Evolutionary conservation across 2,329 filamentous ascomycete species (phyloP).

Genomic region (Plenodomus tracheiphilus): DNA sequence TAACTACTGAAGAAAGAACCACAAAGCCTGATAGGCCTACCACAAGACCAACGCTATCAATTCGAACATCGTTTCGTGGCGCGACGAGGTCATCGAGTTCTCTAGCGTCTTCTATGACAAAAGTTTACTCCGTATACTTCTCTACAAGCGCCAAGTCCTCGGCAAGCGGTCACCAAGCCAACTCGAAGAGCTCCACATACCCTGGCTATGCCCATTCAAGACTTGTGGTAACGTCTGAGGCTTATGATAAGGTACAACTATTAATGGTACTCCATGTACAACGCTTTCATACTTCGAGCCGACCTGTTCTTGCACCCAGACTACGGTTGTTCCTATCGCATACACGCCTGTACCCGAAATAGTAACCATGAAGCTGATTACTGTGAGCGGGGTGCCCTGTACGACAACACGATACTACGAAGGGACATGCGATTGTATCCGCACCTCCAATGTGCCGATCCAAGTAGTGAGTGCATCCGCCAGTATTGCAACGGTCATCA

Average conservation of each 20-base stretch:
- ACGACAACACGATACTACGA: conserved; percentile 2
- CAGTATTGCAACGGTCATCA: background rate
- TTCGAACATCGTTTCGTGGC: background rate
- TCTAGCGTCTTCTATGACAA: background rate
- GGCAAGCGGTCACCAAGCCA: background rate
- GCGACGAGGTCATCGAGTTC: background rate
- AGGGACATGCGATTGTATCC: background rate
- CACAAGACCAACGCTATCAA: background rate
- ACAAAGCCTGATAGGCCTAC: background rate
- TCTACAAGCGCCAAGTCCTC: background rate
- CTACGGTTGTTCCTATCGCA: conserved; percentile 2
- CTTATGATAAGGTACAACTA: background rate
- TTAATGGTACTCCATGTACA: conserved; percentile 7
- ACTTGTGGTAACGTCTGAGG: background rate
- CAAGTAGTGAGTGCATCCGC: background rate
- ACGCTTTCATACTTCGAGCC: conserved; percentile 5
- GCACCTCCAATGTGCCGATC: background rate
- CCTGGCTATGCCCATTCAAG: background rate
- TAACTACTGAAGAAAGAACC: background rate
- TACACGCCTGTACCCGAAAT: background rate
- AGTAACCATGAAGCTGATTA: background rate
- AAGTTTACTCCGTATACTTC: background rate
- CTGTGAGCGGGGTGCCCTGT: background rate
- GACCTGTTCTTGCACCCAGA: conserved; percentile 4
- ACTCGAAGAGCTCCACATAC: background rate